Evolutionary conservation across 176 grass and related monocot genomes (phyloP), one percentile per base, ranked within the genome.

Genomic region (Panicum miliaceum): DNA sequence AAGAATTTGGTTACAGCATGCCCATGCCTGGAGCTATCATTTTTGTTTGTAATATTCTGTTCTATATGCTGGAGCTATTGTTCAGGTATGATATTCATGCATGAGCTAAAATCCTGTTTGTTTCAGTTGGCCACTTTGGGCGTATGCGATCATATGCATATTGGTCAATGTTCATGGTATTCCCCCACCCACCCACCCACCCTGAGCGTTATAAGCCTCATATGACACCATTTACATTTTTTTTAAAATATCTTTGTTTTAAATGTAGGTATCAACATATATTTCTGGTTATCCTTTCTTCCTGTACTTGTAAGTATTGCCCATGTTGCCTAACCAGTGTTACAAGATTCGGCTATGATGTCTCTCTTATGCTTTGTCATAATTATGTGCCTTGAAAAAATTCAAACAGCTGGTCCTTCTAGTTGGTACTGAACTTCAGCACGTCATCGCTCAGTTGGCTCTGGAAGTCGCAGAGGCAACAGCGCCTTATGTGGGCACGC

Each of bases 121-220:
- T 66, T 86, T 42, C 91, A 98, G 96, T 67, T 98, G 96, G 96
- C 96, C 84, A 77, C 87, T 98, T 73, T 98, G 96, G 96, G 87
- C 77, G 45, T 98, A 93, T 83, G 87, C 87, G 11, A 98, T 98
- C 81, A 19, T 95, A 48, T 93, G 96, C 81, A 98, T 98, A 73
- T 85, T 98, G 70, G 71, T 98, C 46, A 94, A 95, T 54, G 68
- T 98, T 87, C 96, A 98, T 81, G 93, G 96, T 92, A 92, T 16
- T 48, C 51, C 19, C 58, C 34, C 57, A 42, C 66, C n/a, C 29
- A 48, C 47, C 27, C 56, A 29, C 67, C 9, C 26, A 22, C 9
- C 13, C 13, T 11, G 6, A 29, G 8, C 22, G 65, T 73, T 77
- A 57, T 82, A 23, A 5, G 73, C 58, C 23, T 65, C 6, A 18